Conservation (phyloP, 1,139 yeast genomes). For the Candida mesenterica region DNA sequence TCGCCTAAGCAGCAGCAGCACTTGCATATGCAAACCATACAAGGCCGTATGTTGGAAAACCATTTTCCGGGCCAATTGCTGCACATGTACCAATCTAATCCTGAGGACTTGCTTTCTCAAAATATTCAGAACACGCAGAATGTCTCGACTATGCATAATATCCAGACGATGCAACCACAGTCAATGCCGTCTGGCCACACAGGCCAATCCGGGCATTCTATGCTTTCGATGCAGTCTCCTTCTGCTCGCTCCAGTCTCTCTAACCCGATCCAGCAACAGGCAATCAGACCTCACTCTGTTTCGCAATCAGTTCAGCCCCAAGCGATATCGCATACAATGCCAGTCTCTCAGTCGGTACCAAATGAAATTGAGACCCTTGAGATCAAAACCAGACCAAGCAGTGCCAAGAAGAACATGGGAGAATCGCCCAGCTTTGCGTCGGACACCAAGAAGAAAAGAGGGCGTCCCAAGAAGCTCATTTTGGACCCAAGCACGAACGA, state of each 20-base stretch:
- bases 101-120: conserved; percentile 1
- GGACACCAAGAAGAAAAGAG: conserved; percentile 38
- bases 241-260: conserved; percentile 5
- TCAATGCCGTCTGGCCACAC: background rate
- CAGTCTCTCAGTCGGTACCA: too few relatives aligned
- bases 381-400: too few relatives aligned
- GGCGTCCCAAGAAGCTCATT: conserved; percentile 45
- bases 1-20: conserved; percentile 5
- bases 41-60: conserved; percentile 1
- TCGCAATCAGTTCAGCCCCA: conserved; percentile 10
- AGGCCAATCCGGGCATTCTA: background rate
- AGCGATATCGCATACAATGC: too few relatives aligned
- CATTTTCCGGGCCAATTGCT: background rate
- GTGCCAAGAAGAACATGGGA: conserved; percentile 8
- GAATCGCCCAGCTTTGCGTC: conserved; percentile 1
- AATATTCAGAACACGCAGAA: background rate
- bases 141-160: too few relatives aligned
- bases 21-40: conserved; percentile 9
- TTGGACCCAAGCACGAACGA: conserved; percentile 43
- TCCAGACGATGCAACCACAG: background rate
- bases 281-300: too few relatives aligned
- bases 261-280: conserved; percentile 5
- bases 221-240: too few relatives aligned
- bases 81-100: background rate
- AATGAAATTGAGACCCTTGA: too few relatives aligned